Percentiles rank a stretch among this genome's conserved stretches.
Conservation (phyloP, 352 stramenopile species). For the Pythium phragmiticola region DNA sequence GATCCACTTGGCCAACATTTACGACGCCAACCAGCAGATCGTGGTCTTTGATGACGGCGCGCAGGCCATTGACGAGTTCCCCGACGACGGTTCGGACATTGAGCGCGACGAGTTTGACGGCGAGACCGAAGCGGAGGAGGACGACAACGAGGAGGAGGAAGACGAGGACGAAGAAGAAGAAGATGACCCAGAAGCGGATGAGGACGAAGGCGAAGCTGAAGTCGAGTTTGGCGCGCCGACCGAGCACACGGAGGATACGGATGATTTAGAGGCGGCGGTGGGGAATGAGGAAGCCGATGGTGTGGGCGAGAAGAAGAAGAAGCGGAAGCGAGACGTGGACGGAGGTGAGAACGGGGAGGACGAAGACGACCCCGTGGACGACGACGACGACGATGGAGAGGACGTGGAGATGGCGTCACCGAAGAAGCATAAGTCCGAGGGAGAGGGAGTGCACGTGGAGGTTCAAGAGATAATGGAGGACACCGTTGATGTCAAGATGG, state of each 20-base stretch:
- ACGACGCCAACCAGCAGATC: conserved; percentile 80
- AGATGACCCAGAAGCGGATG: conserved; percentile 35
- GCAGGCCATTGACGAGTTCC: conserved; percentile 67
- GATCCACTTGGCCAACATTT: conserved; percentile 96
- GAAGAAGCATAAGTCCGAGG: conserved; percentile 17
- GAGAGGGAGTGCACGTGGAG: conserved; percentile 1
- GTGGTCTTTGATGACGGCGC: conserved; percentile 83
- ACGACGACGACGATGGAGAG: not conserved
- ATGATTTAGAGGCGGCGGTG: conserved; percentile 15
- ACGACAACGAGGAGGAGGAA: conserved; percentile 59
- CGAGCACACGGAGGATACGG: conserved; percentile 5
- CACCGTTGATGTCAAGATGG: conserved; percentile 20
- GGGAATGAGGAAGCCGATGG: not conserved
- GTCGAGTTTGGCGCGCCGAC: conserved; percentile 38
- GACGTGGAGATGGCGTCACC: conserved; percentile 10
- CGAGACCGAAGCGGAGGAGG: conserved; percentile 58
- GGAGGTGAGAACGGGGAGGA: conserved; percentile 28
- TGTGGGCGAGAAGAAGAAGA: conserved; percentile 28
- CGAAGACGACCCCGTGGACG: conserved; percentile 30
- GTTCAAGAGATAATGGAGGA: conserved; percentile 19
- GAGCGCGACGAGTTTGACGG: conserved; percentile 57
- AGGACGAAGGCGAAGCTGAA: conserved; percentile 45
- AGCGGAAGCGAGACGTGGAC: conserved; percentile 39
- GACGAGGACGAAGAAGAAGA: conserved; percentile 59
- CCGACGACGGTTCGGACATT: conserved; percentile 83